Base-by-base conservation (phyloP, 768 basidiomycete species). In the Peribolospora baueri region DNA sequence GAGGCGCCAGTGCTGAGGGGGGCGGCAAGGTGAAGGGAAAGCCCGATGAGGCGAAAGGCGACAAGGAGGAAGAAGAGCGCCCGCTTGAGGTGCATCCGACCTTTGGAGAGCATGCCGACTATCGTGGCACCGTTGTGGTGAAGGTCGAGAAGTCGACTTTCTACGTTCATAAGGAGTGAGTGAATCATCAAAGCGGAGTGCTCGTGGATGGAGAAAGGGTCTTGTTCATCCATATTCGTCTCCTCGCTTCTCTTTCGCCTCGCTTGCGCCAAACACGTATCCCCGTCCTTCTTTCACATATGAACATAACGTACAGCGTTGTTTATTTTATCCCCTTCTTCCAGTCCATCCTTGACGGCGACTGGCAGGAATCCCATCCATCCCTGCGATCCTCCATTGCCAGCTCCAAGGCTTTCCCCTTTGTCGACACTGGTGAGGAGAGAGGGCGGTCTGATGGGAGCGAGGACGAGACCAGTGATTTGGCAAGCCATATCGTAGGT, bases 281-380 rank as follows among this genome's bases (percentile, higher is more conserved):
- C 25, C 25, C 25, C 25, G 25, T 25, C 25, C 25, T 25, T 25
- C 25, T 25, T 25, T 25, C 25, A 25, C 25, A 25, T 25, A 25
- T 25, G 25, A 25, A 25, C 25, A 25, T 25, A 25, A 25, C 25
- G 25, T 25, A 25, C 9, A 48, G 58, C 9, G 54, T 60, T 39
- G 50, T 56, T 3, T 54, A 58, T 37, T 52, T 53, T 0, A 39
- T 25, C 5, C 50, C 54, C 0, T 60, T 60, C 57, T 60, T 60
- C 14, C 46, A 43, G 36, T 45, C 38, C 11, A 39, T 58, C 8
- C 41, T 60, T 5, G n/a, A 4, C 0, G 59, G 59, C 5, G 57
- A 52, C 3, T 60, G 59, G 59, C 51, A n/a, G 11, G 59, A 60
- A 40, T 58, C 55, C 25, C 25, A 25, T 25, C 25, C 25, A 25